Evolutionary conservation across 345 rosid species (phyloP).

Genomic region (Alliaria petiolata): DNA sequence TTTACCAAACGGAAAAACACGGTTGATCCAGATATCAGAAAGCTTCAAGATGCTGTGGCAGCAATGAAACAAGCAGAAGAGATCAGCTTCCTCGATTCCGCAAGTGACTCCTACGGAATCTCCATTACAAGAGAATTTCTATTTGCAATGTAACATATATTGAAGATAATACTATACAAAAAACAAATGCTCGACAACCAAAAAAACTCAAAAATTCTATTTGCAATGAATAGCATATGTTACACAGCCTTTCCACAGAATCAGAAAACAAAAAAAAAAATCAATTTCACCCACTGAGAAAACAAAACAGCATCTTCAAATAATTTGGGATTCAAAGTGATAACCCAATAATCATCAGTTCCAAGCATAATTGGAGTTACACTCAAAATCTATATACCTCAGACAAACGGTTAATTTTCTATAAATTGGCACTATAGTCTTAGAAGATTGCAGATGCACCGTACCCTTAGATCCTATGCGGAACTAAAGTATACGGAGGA

Average conservation of each 20-base stretch:
- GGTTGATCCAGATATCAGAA: slow-evolving; percentile 45
- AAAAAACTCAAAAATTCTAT: too few species aligned
- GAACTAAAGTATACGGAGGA: too few species aligned
- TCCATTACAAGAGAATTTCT: not conserved
- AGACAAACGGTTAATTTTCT: not conserved
- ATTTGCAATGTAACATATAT: slow-evolving; percentile 15
- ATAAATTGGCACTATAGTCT: not conserved
- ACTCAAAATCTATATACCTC: not conserved
- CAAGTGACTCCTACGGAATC: not conserved
- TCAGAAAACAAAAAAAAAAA: too few species aligned
- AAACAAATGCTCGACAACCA: not conserved
- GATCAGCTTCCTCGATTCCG: slow-evolving; percentile 23
- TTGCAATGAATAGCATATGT: too few species aligned
- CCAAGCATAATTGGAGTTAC: too few species aligned
- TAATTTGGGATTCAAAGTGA: too few species aligned
- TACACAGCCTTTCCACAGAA: too few species aligned
- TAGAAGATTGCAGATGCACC: too few species aligned
- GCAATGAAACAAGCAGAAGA: slow-evolving; percentile 50
- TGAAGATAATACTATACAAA: not conserved
- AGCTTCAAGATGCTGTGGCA: slow-evolving; percentile 68
- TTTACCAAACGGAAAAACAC: slow-evolving; percentile 27
- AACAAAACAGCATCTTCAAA: too few species aligned
- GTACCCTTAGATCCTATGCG: too few species aligned
- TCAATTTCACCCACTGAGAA: too few species aligned
- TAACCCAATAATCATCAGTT: not conserved